A percentile compares a stretch with the other conserved stretches of the same genome.
Evolutionary conservation across 805 yeast species (phyloP).

Genomic region (Candida ficus): DNA sequence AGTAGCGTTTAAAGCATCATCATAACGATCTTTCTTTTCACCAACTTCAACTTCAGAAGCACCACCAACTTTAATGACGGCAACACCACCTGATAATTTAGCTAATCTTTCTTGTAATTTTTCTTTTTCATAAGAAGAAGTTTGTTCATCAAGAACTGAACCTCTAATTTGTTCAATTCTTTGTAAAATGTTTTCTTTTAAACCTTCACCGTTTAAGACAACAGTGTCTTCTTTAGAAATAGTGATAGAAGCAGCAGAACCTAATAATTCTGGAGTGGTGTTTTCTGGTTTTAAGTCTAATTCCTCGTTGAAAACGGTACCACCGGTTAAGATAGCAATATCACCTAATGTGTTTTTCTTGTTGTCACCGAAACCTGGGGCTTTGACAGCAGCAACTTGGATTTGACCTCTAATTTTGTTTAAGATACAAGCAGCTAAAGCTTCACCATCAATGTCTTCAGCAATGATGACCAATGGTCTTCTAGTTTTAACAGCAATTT

Average conservation of each 20-base stretch:
- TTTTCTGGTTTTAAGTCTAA: conserved; percentile 95
- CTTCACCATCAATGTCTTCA: conserved; percentile 98
- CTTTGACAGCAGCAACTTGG: conserved; percentile 96
- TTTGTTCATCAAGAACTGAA: conserved; percentile 21
- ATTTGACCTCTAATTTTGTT: conserved; percentile 99
- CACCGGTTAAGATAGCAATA: conserved; percentile 93
- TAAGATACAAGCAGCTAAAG: conserved; percentile 95
- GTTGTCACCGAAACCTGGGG: conserved; percentile 99
- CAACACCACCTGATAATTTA: conserved; percentile 97
- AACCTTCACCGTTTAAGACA: conserved; percentile 89
- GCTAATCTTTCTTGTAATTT: conserved; percentile 97
- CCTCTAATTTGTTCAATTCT: conserved; percentile 64
- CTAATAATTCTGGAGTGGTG: conserved; percentile 85
- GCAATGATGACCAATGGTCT: conserved; percentile 93
- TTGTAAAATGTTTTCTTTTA: conserved; percentile 75
- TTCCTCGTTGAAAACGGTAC: conserved; percentile 43
- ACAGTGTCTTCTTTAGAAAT: conserved; percentile 97
- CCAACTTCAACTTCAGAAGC: conserved; percentile 97
- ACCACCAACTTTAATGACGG: conserved; percentile 97
- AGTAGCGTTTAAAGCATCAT: conserved; percentile 97
- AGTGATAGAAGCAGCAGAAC: conserved; percentile 88
- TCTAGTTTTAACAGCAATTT: conserved; percentile 88
- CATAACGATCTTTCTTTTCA: conserved; percentile 99
- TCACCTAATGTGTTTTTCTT: conserved; percentile 93
- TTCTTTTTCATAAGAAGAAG: conserved; percentile 81